Evolutionary conservation across 208 protist species (phyloP).

Genomic region (Acanthamoeba divionensis): DNA sequence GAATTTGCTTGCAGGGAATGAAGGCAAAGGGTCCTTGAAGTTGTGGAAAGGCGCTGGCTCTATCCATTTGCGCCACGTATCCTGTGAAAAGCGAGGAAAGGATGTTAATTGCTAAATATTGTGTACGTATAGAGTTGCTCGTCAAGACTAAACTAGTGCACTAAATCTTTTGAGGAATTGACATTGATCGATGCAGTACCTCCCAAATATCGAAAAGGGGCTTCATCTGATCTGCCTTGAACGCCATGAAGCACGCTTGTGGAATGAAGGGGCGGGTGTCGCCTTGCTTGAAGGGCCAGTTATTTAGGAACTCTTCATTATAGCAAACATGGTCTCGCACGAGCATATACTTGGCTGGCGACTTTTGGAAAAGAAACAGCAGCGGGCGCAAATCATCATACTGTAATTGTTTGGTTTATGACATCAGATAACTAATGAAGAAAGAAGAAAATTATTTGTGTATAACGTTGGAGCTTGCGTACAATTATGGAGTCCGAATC

Average conservation of each 20-base stretch:
- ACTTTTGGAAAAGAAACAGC: slow-evolving; percentile 6
- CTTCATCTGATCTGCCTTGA: slow-evolving; percentile 30
- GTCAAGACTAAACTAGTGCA: too few species aligned
- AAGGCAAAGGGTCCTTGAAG: neutral
- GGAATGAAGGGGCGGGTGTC: neutral
- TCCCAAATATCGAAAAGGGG: neutral
- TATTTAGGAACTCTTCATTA: neutral
- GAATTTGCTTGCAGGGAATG: neutral
- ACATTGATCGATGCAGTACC: too few species aligned
- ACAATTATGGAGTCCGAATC: neutral
- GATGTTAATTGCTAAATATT: too few species aligned
- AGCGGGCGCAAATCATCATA: slow-evolving; percentile 3
- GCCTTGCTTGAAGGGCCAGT: neutral
- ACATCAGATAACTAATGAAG: too few species aligned
- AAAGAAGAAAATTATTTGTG: too few species aligned
- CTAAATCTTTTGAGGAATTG: too few species aligned
- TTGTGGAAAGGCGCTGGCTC: slow-evolving; percentile 2
- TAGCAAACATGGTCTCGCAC: neutral
- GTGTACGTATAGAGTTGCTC: too few species aligned
- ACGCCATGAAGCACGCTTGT: slow-evolving; percentile 11
- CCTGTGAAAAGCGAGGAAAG: too few species aligned
- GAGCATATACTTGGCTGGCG: slow-evolving; percentile 15
- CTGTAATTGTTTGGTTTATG: neutral
- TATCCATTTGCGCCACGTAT: neutral
- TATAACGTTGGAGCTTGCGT: too few species aligned